A percentile compares a stretch with the other conserved stretches of the same genome.
Conservation (phyloP, 164 flowering plant genomes). For the Nelumbo lutea region DNA sequence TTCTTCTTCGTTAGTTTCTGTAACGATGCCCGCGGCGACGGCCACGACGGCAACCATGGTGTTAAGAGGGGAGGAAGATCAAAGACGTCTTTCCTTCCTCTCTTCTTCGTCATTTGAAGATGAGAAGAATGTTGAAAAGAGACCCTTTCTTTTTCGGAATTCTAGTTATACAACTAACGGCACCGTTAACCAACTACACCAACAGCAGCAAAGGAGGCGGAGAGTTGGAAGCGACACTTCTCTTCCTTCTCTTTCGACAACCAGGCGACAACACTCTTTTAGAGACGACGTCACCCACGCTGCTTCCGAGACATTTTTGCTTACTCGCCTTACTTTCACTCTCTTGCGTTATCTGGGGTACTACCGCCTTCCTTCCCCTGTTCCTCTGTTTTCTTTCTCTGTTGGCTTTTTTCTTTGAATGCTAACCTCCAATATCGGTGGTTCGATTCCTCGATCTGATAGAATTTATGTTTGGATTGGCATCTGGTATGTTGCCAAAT, state of each 20-base stretch:
- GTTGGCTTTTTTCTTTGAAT: neutral
- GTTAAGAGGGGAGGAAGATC: constrained; percentile 22
- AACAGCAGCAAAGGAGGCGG: constrained; percentile 36
- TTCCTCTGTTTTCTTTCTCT: neutral
- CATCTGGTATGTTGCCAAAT: neutral
- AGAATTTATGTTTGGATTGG: neutral
- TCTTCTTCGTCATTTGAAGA: constrained; percentile 23
- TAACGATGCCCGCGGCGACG: neutral
- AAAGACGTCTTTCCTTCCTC: constrained; percentile 10
- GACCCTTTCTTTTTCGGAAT: constrained; percentile 35
- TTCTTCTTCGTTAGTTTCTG: neutral
- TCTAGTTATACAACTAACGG: constrained; percentile 17
- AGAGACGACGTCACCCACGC: constrained; percentile 47
- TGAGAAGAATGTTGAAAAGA: constrained; percentile 11
- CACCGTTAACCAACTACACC: neutral
- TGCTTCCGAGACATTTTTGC: constrained; percentile 54
- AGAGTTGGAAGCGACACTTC: constrained; percentile 36
- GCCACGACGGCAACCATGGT: constrained; percentile 11
- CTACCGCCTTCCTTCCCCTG: neutral
- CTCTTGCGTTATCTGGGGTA: constrained; percentile 76
- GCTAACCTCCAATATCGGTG: neutral
- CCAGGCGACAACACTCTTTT: constrained; percentile 24
- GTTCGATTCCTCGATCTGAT: neutral
- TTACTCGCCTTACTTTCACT: constrained; percentile 55
- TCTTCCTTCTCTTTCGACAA: constrained; percentile 17